Evolutionary conservation across 345 rosid species (phyloP), one percentile per base, ranked within the genome.

Genomic region (Nasturtium officinale): DNA sequence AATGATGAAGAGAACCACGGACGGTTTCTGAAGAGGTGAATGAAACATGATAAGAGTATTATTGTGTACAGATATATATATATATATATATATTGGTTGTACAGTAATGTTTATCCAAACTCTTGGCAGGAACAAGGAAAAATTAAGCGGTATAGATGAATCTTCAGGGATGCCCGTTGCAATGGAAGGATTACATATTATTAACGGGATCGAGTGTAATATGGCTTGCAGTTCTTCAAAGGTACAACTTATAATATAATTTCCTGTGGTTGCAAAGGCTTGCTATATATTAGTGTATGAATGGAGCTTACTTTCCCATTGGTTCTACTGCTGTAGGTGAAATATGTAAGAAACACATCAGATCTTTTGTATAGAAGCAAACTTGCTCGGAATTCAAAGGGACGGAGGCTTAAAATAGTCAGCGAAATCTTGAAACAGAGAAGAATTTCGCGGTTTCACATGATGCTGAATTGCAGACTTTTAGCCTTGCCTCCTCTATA

Each of bases 141-240:
- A 76, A 78, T 15, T 69, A 42, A 61, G 17, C 3, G 51, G 58
- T 43, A 32, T 59, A 28, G 83, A 87, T 77, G 89, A 83, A 58
- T 59, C 80, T 28, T 76, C 67, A 4, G 77, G 75, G 37, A 58
- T 58, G 18, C 52, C 70, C 63, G 67, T 29, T 52, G 85, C 85
- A 74, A 77, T 76, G 83, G 90, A 88, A 82, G 92, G 90, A 46
- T 76, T 91, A 26, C 76, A 75, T 61, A 79, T 95, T 50, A 69
- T 89, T 32, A 95, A 91, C 58, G 92, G 85, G 71, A 75, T 95
- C 20, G 97, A 91, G 77, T 85, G 86, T 73, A 86, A 86, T 77
- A 85, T 91, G 63, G 80, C 89, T 57, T 88, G 97, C 92, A 84
- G 46, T 83, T 86, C 98, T 48, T 91, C 96, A 35, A 91, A 95